Percentiles rank a stretch among this genome's conserved stretches.
phyloP scores from a whole-genome alignment of 352 stramenopile genomes.

The Globisporangium barbulae region DNA sequence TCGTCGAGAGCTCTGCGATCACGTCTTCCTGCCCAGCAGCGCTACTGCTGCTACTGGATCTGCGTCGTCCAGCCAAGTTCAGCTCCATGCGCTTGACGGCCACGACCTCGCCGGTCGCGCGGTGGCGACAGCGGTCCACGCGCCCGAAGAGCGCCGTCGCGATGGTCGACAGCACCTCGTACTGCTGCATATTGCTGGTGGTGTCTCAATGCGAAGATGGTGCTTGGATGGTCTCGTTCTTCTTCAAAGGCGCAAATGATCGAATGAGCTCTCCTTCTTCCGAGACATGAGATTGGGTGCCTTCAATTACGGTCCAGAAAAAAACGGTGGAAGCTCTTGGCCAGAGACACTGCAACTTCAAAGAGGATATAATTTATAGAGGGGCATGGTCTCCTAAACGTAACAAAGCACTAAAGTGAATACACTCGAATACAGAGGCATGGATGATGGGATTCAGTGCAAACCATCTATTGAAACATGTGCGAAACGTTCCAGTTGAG shows the following conservation, averaged over 20 bases:
- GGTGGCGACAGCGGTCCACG: slow-evolving; percentile 62
- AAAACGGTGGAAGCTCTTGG: background rate
- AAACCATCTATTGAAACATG: too few species aligned
- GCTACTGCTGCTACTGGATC: slow-evolving; percentile 19
- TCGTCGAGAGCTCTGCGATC: slow-evolving; percentile 64
- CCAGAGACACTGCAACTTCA: background rate
- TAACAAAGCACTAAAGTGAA: background rate
- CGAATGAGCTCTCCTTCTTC: background rate
- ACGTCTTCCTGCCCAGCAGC: slow-evolving; percentile 63
- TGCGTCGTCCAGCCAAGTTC: slow-evolving; percentile 37
- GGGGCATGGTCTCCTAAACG: background rate
- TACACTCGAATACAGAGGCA: too few species aligned
- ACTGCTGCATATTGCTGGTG: slow-evolving; percentile 23
- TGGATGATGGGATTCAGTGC: too few species aligned
- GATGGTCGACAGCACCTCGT: slow-evolving; percentile 61
- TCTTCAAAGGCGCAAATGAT: slow-evolving; percentile 1
- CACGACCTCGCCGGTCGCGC: slow-evolving; percentile 45
- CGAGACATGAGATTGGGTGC: background rate
- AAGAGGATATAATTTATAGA: background rate
- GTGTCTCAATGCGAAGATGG: background rate
- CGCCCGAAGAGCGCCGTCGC: slow-evolving; percentile 68
- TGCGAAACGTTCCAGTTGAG: too few species aligned
- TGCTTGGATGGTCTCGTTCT: background rate
- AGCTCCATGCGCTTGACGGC: slow-evolving; percentile 84
- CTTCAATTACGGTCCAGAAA: background rate